Conservation (phyloP, 2,329 filamentous ascomycete species). For the Colletotrichum sansevieriae region DNA sequence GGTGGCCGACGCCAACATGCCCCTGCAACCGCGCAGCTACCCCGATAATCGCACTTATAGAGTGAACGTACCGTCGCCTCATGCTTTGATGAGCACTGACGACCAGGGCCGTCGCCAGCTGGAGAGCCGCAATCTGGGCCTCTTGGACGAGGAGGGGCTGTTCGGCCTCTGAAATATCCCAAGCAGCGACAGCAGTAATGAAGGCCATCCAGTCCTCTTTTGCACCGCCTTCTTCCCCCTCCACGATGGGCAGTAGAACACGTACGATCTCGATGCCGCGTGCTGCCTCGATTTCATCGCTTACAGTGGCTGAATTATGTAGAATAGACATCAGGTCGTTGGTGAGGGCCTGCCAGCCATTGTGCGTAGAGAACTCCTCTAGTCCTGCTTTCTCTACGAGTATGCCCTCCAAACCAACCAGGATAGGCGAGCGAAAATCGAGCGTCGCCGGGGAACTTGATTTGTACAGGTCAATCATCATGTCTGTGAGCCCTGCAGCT, state of each 20-base stretch:
- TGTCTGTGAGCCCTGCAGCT: slow-evolving; percentile 70
- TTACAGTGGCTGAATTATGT: slow-evolving; percentile 46
- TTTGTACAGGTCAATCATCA: slow-evolving; percentile 73
- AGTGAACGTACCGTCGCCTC: slow-evolving; percentile 64
- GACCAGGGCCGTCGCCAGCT: slow-evolving; percentile 68
- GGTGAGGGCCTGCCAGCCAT: slow-evolving; percentile 67
- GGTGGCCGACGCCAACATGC: slow-evolving; percentile 48
- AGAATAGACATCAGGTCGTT: slow-evolving; percentile 63
- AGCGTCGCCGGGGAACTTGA: slow-evolving; percentile 50
- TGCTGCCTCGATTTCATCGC: slow-evolving; percentile 52
- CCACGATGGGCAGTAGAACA: slow-evolving; percentile 65
- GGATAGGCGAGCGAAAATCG: slow-evolving; percentile 69
- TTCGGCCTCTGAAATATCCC: slow-evolving; percentile 54
- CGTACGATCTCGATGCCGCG: slow-evolving; percentile 69
- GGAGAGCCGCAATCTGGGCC: slow-evolving; percentile 65
- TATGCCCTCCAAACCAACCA: slow-evolving; percentile 72
- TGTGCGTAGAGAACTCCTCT: slow-evolving; percentile 61
- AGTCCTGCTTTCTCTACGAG: slow-evolving; percentile 61
- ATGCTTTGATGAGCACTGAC: slow-evolving; percentile 59
- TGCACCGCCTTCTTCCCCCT: slow-evolving; percentile 58
- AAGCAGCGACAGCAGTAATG: slow-evolving; percentile 64
- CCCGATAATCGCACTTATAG: slow-evolving; percentile 63
- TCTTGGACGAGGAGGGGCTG: slow-evolving; percentile 55
- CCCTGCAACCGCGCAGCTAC: slow-evolving; percentile 58
- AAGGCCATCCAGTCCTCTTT: slow-evolving; percentile 70